phyloP scores from a whole-genome alignment of 192 early-diverging fungal species.

The Dissophora globulifera region DNA sequence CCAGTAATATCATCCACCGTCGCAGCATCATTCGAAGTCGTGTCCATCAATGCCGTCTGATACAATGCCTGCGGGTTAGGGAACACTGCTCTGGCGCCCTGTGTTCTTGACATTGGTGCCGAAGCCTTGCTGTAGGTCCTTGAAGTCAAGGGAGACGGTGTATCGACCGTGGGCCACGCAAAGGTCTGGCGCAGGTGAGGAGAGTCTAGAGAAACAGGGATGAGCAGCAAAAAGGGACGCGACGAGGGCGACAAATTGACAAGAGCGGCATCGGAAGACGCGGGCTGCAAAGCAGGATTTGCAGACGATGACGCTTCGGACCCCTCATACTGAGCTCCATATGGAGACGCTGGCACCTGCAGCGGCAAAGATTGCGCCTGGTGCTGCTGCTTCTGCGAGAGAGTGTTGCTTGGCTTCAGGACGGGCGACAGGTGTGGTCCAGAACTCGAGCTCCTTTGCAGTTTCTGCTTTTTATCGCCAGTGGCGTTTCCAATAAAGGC shows the following conservation, averaged over 20 bases:
- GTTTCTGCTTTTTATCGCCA: background rate
- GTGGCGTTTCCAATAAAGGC: background rate
- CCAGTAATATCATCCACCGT: background rate
- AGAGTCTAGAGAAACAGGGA: constrained; percentile 27
- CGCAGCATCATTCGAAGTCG: background rate
- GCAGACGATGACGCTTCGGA: no score
- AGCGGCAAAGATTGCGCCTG: no score
- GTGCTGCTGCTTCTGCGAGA: no score
- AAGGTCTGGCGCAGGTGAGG: constrained; percentile 38
- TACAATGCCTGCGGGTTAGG: constrained; percentile 1
- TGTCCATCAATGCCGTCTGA: constrained; percentile 10
- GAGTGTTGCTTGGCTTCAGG: constrained; percentile 9
- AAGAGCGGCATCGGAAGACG: no score
- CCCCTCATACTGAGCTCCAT: no score
- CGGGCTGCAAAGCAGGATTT: background rate
- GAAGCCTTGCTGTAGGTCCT: background rate
- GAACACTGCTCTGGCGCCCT: no score
- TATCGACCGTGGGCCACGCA: constrained; percentile 23
- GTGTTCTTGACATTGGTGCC: background rate
- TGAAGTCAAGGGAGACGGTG: background rate
- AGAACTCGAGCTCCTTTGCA: constrained; percentile 1
- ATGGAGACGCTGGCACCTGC: no score
- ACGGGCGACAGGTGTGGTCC: background rate
- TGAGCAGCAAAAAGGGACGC: constrained; percentile 29
- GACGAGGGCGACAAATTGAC: background rate